A percentile compares a stretch with the other conserved stretches of the same genome.
These are phyloP conservation scores for Entomortierella parvispora DNA, from an alignment of 192 early-diverging fungal species.

Conservation along the genomic window DNA sequence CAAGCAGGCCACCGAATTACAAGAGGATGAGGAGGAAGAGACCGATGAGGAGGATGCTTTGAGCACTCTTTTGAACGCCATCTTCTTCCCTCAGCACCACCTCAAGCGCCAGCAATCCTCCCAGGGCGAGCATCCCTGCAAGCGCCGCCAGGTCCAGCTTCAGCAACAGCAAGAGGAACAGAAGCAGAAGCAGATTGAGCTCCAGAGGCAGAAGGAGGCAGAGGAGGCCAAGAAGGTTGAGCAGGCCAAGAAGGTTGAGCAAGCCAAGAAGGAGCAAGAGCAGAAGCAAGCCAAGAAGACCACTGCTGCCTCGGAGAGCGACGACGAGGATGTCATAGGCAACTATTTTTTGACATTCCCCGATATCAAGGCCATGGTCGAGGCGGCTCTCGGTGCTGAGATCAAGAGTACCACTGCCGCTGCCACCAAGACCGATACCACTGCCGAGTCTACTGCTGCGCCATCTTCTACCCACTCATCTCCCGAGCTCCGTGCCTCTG, in stretches of 20 bases:
- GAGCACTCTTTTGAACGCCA: conserved; percentile 17
- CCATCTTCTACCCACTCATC: conserved; percentile 33
- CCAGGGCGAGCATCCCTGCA: conserved; percentile 23
- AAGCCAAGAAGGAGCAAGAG: conserved; percentile 3
- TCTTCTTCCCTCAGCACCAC: conserved; percentile 44
- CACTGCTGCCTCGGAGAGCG: not conserved
- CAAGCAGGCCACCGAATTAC: not conserved
- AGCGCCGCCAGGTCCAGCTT: conserved; percentile 29
- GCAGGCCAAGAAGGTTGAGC: conserved; percentile 6
- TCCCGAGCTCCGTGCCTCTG: conserved; percentile 35
- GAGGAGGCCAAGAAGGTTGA: conserved; percentile 13
- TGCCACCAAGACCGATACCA: not conserved
- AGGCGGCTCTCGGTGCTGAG: conserved; percentile 32
- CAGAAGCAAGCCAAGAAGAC: not conserved
- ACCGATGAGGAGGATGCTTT: conserved; percentile 9
- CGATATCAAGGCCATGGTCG: conserved; percentile 40
- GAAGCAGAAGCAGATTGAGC: conserved; percentile 10
- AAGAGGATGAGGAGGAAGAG: not conserved
- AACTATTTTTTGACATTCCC: conserved; percentile 41
- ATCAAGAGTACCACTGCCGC: not conserved
- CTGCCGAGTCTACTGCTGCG: not conserved
- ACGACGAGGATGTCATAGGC: conserved; percentile 22
- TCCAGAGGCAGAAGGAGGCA: not conserved
- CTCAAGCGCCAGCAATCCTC: conserved; percentile 37
- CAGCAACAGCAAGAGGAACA: too few species aligned